phyloP scores from a whole-genome alignment of 2,329 filamentous ascomycete genomes.

The Xylaria sp. region DNA sequence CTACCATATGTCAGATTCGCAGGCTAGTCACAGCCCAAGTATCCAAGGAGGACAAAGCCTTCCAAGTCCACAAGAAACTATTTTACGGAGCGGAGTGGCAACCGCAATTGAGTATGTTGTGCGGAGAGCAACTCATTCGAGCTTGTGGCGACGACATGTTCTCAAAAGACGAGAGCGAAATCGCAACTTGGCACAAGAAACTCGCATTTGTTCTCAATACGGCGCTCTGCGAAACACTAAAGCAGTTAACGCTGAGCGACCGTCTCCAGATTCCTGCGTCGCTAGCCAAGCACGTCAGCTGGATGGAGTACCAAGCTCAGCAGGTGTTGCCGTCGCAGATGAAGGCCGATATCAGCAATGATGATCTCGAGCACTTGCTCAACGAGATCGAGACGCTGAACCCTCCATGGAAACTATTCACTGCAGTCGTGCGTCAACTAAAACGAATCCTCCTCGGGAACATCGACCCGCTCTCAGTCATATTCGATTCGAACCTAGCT shows the following conservation, averaged over 20 bases:
- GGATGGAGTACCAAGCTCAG: constrained; percentile 41
- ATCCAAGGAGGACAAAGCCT: constrained; percentile 27
- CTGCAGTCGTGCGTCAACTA: constrained; percentile 40
- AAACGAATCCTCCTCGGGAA: constrained; percentile 41
- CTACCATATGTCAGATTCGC: constrained; percentile 38
- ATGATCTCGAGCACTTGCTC: constrained; percentile 37
- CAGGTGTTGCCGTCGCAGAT: constrained; percentile 25
- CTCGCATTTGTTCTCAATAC: constrained; percentile 32
- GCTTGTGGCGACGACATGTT: constrained; percentile 33
- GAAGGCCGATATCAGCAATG: constrained; percentile 31
- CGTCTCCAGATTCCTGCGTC: constrained; percentile 27
- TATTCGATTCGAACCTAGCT: constrained; percentile 45
- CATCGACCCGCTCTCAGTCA: constrained; percentile 44
- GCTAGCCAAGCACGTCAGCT: constrained; percentile 39
- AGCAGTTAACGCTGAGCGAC: constrained; percentile 28
- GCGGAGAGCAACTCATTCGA: constrained; percentile 35
- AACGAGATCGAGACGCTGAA: constrained; percentile 35
- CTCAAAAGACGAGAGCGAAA: constrained; percentile 33
- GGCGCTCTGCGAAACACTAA: constrained; percentile 28
- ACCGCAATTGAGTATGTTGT: constrained; percentile 46
- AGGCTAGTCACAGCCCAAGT: constrained; percentile 37
- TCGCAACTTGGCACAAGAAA: constrained; percentile 30
- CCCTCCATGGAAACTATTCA: constrained; percentile 43
- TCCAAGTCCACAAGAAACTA: constrained; percentile 35
- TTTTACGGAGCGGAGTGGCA: constrained; percentile 46